Conservation (phyloP, 139 green algal genomes). For the Tetradesmus obliquus region DNA sequence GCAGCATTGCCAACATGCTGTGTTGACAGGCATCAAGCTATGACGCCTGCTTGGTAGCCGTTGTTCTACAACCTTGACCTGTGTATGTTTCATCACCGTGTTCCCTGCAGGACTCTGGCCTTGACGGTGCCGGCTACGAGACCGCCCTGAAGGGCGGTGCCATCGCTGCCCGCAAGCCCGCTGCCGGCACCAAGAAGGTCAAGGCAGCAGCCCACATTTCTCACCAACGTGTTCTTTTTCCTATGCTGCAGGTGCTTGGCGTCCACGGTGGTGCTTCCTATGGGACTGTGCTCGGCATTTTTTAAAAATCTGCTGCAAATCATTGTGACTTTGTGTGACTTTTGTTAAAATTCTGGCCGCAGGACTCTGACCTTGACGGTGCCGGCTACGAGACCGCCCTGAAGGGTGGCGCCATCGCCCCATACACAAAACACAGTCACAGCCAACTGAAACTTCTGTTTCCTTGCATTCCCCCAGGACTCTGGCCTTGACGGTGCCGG, state of each 20-base stretch:
- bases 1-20: too few species aligned
- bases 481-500: neutral
- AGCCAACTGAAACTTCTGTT: neutral
- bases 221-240: neutral
- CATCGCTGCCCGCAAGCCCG: neutral
- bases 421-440: neutral
- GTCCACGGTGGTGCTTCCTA: neutral
- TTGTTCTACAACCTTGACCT: too few species aligned
- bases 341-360: neutral
- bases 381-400: slow-evolving; percentile 46
- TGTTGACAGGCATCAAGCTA: too few species aligned
- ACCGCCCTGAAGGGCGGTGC: slow-evolving; percentile 25
- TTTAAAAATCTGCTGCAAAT: too few species aligned
- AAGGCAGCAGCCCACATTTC: neutral
- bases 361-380: neutral
- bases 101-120: neutral
- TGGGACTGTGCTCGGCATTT: too few species aligned
- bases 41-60: too few species aligned
- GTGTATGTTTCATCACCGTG: neutral
- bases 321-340: too few species aligned
- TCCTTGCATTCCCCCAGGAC: neutral
- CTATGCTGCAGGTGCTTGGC: neutral
- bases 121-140: slow-evolving; percentile 39
- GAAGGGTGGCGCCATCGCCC: slow-evolving; percentile 13
- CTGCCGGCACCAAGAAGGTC: slow-evolving; percentile 5